Percentiles rank a stretch among this genome's conserved stretches.
Conservation (phyloP, 192 early-diverging fungal species). For the Lobulomyces angularis region DNA sequence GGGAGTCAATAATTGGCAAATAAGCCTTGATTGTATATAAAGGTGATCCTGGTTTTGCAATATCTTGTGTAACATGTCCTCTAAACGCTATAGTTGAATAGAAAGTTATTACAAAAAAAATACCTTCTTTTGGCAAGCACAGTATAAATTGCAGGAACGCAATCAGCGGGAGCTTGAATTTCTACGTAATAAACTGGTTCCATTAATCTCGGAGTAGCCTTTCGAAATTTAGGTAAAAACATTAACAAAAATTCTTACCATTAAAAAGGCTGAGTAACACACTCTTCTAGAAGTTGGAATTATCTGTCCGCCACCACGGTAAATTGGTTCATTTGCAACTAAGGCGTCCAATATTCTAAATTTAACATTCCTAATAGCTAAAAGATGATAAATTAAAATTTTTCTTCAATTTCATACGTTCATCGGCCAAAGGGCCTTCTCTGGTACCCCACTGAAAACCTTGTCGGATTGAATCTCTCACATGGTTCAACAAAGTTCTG, state of each 20-base stretch:
- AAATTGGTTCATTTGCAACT: constrained; percentile 74
- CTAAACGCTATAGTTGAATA: constrained; percentile 23
- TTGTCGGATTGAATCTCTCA: constrained; percentile 78
- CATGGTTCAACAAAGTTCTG: constrained; percentile 61
- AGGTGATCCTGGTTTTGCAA: constrained; percentile 88
- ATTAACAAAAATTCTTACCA: constrained; percentile 26
- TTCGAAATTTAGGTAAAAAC: constrained; percentile 6
- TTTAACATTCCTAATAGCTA: constrained; percentile 87
- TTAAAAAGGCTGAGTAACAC: constrained; percentile 91
- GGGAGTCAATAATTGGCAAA: constrained; percentile 90
- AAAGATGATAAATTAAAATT: not conserved
- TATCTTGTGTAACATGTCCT: constrained; percentile 90
- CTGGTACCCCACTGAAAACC: constrained; percentile 97
- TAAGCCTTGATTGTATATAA: constrained; percentile 86
- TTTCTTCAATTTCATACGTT: constrained; percentile 56
- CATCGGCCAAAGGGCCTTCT: constrained; percentile 93
- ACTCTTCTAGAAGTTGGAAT: constrained; percentile 94
- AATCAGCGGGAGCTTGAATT: constrained; percentile 92
- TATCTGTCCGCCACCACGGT: constrained; percentile 89
- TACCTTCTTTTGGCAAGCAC: constrained; percentile 75
- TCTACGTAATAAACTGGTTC: constrained; percentile 95
- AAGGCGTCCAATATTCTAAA: constrained; percentile 83
- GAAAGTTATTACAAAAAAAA: not conserved
- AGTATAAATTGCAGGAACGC: constrained; percentile 87
- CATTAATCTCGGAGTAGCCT: constrained; percentile 91